These are phyloP conservation scores for Coniochaeta sp. DNA, from an alignment of 2,329 filamentous ascomycete species.

Conservation along the genomic window DNA sequence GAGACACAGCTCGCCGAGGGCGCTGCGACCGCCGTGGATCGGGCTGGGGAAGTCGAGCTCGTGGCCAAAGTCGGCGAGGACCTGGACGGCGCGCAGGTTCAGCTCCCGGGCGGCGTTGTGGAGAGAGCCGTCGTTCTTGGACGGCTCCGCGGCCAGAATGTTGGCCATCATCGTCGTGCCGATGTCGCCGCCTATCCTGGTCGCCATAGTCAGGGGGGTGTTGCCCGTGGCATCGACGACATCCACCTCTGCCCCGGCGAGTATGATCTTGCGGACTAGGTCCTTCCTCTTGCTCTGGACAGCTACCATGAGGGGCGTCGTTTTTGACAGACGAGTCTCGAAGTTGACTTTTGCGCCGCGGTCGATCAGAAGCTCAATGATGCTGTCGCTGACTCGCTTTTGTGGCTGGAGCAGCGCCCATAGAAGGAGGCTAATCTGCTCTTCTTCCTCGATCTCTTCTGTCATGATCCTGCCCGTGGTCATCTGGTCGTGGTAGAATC, in stretches of 20 bases:
- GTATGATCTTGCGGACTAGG: conserved; percentile 47
- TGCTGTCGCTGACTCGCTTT: conserved; percentile 50
- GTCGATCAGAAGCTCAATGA: conserved; percentile 51
- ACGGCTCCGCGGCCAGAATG: conserved; percentile 47
- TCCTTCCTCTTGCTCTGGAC: conserved; percentile 49
- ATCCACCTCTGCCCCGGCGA: conserved; percentile 53
- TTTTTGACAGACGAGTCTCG: conserved; percentile 41
- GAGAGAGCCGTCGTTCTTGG: conserved; percentile 57
- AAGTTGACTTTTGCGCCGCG: conserved; percentile 50
- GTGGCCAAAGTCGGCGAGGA: conserved; percentile 52
- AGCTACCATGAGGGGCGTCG: conserved; percentile 53
- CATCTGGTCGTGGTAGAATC: conserved; percentile 52
- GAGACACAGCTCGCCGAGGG: conserved; percentile 56
- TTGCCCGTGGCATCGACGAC: conserved; percentile 47
- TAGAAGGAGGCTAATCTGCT: conserved; percentile 48
- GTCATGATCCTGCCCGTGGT: conserved; percentile 34
- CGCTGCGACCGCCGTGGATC: conserved; percentile 54
- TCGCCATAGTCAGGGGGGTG: conserved; percentile 54
- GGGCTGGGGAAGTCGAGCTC: conserved; percentile 59
- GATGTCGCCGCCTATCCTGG: conserved; percentile 43
- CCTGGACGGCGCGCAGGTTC: conserved; percentile 46
- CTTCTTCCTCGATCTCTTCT: conserved; percentile 40
- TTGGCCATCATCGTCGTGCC: conserved; percentile 46
- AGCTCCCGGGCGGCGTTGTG: conserved; percentile 57
- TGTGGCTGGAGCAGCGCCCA: conserved; percentile 58